A percentile compares a stretch with the other conserved stretches of the same genome.
Evolutionary conservation across 139 green algal species (phyloP).

Genomic region (Trebouxia sp.): DNA sequence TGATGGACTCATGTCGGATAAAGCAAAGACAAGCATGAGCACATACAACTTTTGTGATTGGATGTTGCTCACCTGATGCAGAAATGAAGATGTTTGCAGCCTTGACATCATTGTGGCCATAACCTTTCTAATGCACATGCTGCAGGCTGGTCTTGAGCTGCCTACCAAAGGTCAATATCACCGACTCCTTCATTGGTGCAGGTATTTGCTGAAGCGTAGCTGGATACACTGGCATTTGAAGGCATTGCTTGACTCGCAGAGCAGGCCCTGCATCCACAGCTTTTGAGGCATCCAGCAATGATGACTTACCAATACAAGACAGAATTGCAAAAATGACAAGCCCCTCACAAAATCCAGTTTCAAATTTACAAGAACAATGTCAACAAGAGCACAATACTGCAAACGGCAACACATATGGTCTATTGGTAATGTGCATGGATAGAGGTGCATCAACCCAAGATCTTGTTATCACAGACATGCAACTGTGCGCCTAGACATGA

Average conservation of each 20-base stretch:
- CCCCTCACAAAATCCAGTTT: conserved; percentile 22
- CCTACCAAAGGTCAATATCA: conserved; percentile 26
- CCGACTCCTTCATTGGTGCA: conserved; percentile 27
- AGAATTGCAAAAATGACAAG: conserved; percentile 25
- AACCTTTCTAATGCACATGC: conserved; percentile 28
- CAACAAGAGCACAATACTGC: conserved; percentile 26
- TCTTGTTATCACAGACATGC: conserved; percentile 22
- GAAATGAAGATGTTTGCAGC: conserved; percentile 27
- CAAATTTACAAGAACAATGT: conserved; percentile 24
- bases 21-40: conserved; percentile 23
- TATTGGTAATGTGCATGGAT: conserved; percentile 23
- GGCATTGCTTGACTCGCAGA: conserved; percentile 26
- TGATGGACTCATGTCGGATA: conserved; percentile 20
- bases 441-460: conserved; percentile 28
- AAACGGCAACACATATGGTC: conserved; percentile 13
- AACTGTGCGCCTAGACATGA: conserved; percentile 21
- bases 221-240: conserved; percentile 27
- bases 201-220: conserved; percentile 25
- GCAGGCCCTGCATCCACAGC: conserved; percentile 23
- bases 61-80: conserved; percentile 20
- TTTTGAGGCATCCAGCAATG: conserved; percentile 17
- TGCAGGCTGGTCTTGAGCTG: conserved; percentile 28
- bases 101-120: conserved; percentile 28
- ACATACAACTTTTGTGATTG: conserved; percentile 22
- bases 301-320: conserved; percentile 29